Base-by-base conservation (phyloP, 164 flowering plant species). In the Houttuynia cordata region DNA sequence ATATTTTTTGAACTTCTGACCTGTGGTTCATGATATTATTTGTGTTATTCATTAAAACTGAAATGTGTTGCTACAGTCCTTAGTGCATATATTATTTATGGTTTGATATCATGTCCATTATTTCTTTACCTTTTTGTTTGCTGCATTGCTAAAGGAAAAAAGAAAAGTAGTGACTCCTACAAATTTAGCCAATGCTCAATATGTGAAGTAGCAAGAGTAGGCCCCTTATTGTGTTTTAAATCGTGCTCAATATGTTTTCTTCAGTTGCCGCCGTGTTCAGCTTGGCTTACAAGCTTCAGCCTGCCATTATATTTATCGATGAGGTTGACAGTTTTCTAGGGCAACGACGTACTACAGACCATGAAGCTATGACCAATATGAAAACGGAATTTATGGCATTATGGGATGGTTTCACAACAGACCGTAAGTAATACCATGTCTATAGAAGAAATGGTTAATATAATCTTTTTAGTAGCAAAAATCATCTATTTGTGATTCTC, bases 381-480 rank as follows among this genome's bases (percentile, higher is more conserved):
- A 89, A 89, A 72, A 89, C 97, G 15, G 97, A 89, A 76, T 89
- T 89, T 67, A 89, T 89, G 97, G 85, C 97, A 51, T 75, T 89
- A 64, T 89, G 97, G 94, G 97, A 89, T 87, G 97, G 97, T 51
- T 89, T 89, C 62, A 89, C 94, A 34, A 87, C 97, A 19, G 97
- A 89, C 63, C 83, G 94, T 89, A 66, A 79, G 94, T 89, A 22
- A n/a, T 53, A 22, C 49, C 17, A 14, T 12, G 17, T 12, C 12
- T 45, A 45, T 45, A 45, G 14, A 45, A 30, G 4, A 18, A 60
- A 51, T 51, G 19, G 1, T 18, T 52, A n/a, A n/a, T 52, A 1
- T 52, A 8, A 8, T 52, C n/a, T 22, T 52, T 52, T 19, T 5
- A n/a, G 55, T 52, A n/a, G 8, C 6, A 21, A 21, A n/a, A 19